A percentile compares a stretch with the other conserved stretches of the same genome.
Evolutionary conservation across 768 basidiomycete species (phyloP).

Genomic region (Cystofilobasidium bisporidii): DNA sequence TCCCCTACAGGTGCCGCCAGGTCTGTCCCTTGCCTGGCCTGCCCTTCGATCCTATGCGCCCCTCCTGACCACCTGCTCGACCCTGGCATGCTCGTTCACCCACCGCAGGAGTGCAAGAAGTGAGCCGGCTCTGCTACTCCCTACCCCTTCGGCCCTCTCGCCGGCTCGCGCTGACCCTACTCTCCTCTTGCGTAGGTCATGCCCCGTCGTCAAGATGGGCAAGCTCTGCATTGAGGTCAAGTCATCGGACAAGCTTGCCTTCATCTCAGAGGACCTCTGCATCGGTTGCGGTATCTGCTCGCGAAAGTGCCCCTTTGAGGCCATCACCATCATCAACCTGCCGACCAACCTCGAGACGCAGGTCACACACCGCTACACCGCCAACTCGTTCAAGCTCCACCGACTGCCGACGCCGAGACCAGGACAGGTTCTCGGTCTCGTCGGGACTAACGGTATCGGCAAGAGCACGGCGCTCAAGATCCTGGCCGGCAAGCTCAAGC

Average conservation of each 20-base stretch:
- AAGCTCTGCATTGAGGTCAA: slow-evolving; percentile 99
- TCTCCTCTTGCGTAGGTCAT: slow-evolving; percentile 48
- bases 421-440: slow-evolving; percentile 95
- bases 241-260: slow-evolving; percentile 89
- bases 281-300: slow-evolving; percentile 99
- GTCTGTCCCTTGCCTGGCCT: background rate
- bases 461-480: slow-evolving; percentile 98
- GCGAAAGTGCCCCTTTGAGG: slow-evolving; percentile 99
- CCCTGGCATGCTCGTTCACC: slow-evolving; percentile 9
- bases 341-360: slow-evolving; percentile 92
- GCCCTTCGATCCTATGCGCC: background rate
- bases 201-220: slow-evolving; percentile 97
- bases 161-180: too few relatives aligned
- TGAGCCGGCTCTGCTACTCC: background rate
- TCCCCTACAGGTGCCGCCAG: slow-evolving; percentile 23
- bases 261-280: slow-evolving; percentile 96
- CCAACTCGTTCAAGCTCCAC: slow-evolving; percentile 98
- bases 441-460: slow-evolving; percentile 98
- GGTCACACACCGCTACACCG: slow-evolving; percentile 96
- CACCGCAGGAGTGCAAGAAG: slow-evolving; percentile 87
- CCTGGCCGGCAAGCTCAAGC: slow-evolving; percentile 91
- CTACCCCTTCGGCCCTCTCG: background rate
- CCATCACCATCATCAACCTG: slow-evolving; percentile 96
- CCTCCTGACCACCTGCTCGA: background rate
- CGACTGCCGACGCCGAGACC: slow-evolving; percentile 92